Conservation (phyloP, 73 alveolate genomes). For the Paramecium sonneborni region DNA sequence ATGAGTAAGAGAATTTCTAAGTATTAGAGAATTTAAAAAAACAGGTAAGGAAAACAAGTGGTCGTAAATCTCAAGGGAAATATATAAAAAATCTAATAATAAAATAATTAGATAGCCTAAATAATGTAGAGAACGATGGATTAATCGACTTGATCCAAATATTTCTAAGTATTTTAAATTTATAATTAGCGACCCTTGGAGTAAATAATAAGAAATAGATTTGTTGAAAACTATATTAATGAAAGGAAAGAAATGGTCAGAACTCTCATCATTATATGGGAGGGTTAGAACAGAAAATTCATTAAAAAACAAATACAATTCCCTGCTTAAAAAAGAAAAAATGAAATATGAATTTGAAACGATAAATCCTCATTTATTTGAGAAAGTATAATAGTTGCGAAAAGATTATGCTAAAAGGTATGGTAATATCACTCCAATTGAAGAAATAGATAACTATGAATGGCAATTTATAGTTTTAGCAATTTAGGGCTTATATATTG, state of each 20-base stretch:
- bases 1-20: constrained; percentile 23
- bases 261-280: constrained; percentile 24
- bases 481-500: neutral
- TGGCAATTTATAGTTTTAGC: constrained; percentile 55
- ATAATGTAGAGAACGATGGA: constrained; percentile 57
- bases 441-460: constrained; percentile 54
- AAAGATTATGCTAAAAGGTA: constrained; percentile 18
- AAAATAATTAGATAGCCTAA: constrained; percentile 29
- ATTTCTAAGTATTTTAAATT: constrained; percentile 34
- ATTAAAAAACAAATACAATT: constrained; percentile 45
- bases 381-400: constrained; percentile 10
- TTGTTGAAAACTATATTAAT: constrained; percentile 31
- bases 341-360: constrained; percentile 50
- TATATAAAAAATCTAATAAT: constrained; percentile 26
- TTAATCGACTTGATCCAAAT: constrained; percentile 29
- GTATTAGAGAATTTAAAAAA: constrained; percentile 11
- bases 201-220: constrained; percentile 44
- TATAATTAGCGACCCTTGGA: constrained; percentile 52
- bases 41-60: constrained; percentile 37
- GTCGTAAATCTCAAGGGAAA: constrained; percentile 37
- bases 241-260: constrained; percentile 55
- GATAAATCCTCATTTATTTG: constrained; percentile 29
- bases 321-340: constrained; percentile 24
- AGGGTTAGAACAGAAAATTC: constrained; percentile 52
- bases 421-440: constrained; percentile 49